Conservation (phyloP, 805 yeast species). For the Monosporozyma yasuniensis region DNA sequence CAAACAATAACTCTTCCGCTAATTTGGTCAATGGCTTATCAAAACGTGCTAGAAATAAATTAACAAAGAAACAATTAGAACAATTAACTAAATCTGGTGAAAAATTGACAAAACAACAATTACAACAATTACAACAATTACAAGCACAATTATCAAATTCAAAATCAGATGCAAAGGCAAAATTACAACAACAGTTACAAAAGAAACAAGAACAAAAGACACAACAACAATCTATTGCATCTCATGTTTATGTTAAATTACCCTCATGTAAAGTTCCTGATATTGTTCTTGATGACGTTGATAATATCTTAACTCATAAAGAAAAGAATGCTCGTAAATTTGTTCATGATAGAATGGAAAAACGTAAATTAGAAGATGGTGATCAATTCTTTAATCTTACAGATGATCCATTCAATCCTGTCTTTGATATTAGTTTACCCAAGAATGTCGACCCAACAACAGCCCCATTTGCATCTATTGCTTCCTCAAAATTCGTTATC, state of each 20-base stretch:
- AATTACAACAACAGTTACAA: slow-evolving; percentile 11
- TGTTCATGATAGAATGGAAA: slow-evolving; percentile 75
- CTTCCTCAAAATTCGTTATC: slow-evolving; percentile 57
- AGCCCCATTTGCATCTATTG: slow-evolving; percentile 72
- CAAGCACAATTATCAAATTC: slow-evolving; percentile 11
- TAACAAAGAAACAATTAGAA: slow-evolving; percentile 17
- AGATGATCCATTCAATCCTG: slow-evolving; percentile 79
- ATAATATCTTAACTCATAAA: slow-evolving; percentile 62
- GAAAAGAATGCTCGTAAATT: slow-evolving; percentile 70
- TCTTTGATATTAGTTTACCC: slow-evolving; percentile 56
- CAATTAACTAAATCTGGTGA: slow-evolving; percentile 15
- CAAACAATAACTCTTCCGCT: slow-evolving; percentile 2
- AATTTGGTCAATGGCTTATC: not conserved
- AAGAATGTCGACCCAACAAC: slow-evolving; percentile 48
- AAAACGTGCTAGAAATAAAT: slow-evolving; percentile 8
- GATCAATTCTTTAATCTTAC: slow-evolving; percentile 75
- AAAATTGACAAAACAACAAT: slow-evolving; percentile 19
- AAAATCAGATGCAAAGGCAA: not conserved
- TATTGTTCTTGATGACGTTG: slow-evolving; percentile 77
- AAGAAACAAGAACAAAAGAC: slow-evolving; percentile 11
- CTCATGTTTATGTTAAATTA: slow-evolving; percentile 73
- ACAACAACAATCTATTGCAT: slow-evolving; percentile 19
- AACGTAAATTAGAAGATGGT: slow-evolving; percentile 57
- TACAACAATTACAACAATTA: slow-evolving; percentile 15
- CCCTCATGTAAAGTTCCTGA: slow-evolving; percentile 93